These are phyloP conservation scores for Heracleum sosnowskyi DNA, from an alignment of 129 eudicot species.

Conservation along the genomic window DNA sequence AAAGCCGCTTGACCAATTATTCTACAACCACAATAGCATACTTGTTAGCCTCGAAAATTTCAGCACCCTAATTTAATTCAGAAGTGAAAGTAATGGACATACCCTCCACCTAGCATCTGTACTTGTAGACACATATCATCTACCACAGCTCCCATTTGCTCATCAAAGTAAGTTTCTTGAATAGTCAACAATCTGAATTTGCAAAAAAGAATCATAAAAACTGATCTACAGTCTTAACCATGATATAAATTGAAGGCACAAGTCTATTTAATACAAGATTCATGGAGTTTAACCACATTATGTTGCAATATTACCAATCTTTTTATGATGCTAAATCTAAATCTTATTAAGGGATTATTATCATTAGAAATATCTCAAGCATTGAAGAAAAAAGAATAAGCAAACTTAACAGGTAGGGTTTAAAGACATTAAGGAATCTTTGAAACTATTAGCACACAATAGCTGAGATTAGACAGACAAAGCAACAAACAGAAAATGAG, in stretches of 20 bases:
- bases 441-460: background rate
- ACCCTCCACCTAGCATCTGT: constrained; percentile 84
- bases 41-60: constrained; percentile 9
- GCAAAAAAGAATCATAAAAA: background rate
- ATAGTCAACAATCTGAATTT: constrained; percentile 58
- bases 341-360: background rate
- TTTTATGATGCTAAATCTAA: constrained; percentile 24
- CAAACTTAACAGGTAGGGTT: background rate
- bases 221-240: constrained; percentile 7
- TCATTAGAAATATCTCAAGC: background rate
- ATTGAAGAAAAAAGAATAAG: background rate
- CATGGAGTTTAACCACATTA: constrained; percentile 26
- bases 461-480: background rate
- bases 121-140: constrained; percentile 61
- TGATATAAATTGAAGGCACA: constrained; percentile 21
- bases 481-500: background rate
- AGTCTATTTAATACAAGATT: constrained; percentile 23
- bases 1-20: constrained; percentile 74
- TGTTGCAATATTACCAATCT: constrained; percentile 23
- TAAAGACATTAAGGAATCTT: background rate
- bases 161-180: constrained; percentile 75
- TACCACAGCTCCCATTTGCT: constrained; percentile 37
- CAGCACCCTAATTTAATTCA: background rate
- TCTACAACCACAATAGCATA: constrained; percentile 25
- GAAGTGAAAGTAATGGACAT: constrained; percentile 25